Base-by-base conservation (phyloP, 2,329 filamentous ascomycete genomes). In the Incumbomyces delicatus region DNA sequence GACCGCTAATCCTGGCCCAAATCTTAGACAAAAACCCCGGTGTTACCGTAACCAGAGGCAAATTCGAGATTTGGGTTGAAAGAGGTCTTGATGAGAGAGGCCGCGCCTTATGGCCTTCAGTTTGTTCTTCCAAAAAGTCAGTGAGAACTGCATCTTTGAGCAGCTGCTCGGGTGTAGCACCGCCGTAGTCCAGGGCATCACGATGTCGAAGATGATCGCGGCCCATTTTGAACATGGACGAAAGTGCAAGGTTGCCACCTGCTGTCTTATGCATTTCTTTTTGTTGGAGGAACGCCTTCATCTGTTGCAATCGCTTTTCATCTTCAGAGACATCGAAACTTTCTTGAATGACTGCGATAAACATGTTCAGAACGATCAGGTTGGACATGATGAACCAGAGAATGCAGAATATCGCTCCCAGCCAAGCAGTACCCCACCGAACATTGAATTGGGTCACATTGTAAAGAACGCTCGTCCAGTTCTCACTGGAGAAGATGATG, bases 341-440 rank as follows among this genome's bases (percentile, higher is more conserved):
- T 62, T 98, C 92, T 65, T 98, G 92, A 55, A 98, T 98, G 68
- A 98, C 92, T 73, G 92, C 92, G 85, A 98, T 96, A 73, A 98
- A 98, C 92, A 98, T 98, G 62, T 96, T 98, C 70, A 98, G 70
- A 51, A 96, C 78, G 67, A 98, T 94, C 62, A 96, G 90, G 64
- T 94, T 95, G 5, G 88, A 77, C 36, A 98, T 75, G 48, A 95
- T 92, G 65, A 95, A 96, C 92, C 92, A 98, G 55, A 89, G 76
- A 53, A 95, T 87, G 56, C 95, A 75, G 58, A 98, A 95, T 1
- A 86, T 75, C 7, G 90, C 88, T 8, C 86, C 88, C 47, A 96
- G 88, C 90, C 92, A 96, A 7, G 85, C 78, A n/a, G 86, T 94
- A 33, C 81, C 74, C 55, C 74, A 78, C 5, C 61, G 58, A 8